Evolutionary conservation across 371 early-diverging fungal species (phyloP), one percentile per base, ranked within the genome.

Genomic region (Apophysomyces sp.): DNA sequence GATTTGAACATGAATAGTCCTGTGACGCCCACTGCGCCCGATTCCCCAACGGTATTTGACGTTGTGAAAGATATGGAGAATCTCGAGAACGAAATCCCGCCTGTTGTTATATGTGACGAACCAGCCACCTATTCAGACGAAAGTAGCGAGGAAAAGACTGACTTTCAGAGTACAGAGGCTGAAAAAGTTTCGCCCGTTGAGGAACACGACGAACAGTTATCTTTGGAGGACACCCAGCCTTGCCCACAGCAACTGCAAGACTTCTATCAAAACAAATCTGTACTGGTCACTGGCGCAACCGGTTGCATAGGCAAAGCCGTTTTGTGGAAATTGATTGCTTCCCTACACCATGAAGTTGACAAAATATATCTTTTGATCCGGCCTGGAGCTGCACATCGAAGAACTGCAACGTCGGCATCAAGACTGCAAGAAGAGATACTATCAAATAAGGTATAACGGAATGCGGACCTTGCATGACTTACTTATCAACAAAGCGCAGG

Each of bases 301-400:
- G 88, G 86, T 4, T 88, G 84, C 58, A 72, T 88, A 31, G 88
- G 88, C 41, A 88, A 88, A 66, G 80, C 84, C 0, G 61, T 86
- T 4, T 66, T 88, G 4, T 84, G 85, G 74, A 83, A 85, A 53
- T 53, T 85, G 8, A 57, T 88, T 13, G 44, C 66, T 4, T 63
- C 73, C 9, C 34, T 73, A 7, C 52, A 55, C 29, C 64, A 71
- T 16, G 61, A 69, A 1, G 40, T 78, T 13, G 73, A 76, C 13
- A 77, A 65, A 31, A 69, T 81, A 16, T 75, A 67, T 60, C 18
- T 81, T 29, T 31, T 81, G 0, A 53, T 81, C 4, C 69, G 79
- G 15, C 66, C 66, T 0, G 52, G 34, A 0, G 60, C 55, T 30
- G 30, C 58, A 1, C 64, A 64, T 18, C 69, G 81, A 44, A 63